These are phyloP conservation scores for Psophocarpus tetragonolobus DNA, from an alignment of 306 rosid genomes.

Conservation along the genomic window DNA sequence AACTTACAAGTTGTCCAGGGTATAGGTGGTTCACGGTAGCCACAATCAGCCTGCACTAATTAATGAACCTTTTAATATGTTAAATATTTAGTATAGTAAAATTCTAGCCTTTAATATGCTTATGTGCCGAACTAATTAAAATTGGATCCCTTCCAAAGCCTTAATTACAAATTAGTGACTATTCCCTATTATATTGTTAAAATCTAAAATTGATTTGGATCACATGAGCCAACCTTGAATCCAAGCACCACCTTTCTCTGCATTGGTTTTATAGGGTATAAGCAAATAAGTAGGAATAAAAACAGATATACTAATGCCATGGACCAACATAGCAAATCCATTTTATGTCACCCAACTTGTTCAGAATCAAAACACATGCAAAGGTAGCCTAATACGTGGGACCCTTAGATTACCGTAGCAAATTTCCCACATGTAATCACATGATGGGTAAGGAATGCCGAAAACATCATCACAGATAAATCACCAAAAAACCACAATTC, in stretches of 20 bases:
- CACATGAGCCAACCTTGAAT: slow-evolving; percentile 45
- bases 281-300: slow-evolving; percentile 41
- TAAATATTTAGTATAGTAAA: slow-evolving; percentile 28
- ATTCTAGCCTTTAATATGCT: too few species aligned
- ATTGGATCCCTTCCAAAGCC: slow-evolving; percentile 9
- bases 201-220: slow-evolving; percentile 25
- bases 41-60: slow-evolving; percentile 5
- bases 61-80: slow-evolving; percentile 23
- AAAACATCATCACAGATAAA: slow-evolving; percentile 41
- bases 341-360: slow-evolving; percentile 56
- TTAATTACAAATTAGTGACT: slow-evolving; percentile 20
- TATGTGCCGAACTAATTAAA: slow-evolving; percentile 33
- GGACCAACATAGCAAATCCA: slow-evolving; percentile 71
- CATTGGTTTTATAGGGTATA: slow-evolving; percentile 26
- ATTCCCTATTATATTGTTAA: background rate
- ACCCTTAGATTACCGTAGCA: slow-evolving; percentile 38
- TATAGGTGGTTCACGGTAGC: too few species aligned
- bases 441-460: slow-evolving; percentile 68
- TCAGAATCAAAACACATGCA: slow-evolving; percentile 79
- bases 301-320: slow-evolving; percentile 48
- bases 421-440: slow-evolving; percentile 74
- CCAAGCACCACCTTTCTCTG: slow-evolving; percentile 24
- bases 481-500: slow-evolving; percentile 32
- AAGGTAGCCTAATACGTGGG: slow-evolving; percentile 44
- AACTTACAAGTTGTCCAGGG: too few species aligned